A percentile compares a stretch with the other conserved stretches of the same genome.
These are phyloP conservation scores for Paramecium sonneborni DNA, from an alignment of 73 alveolate genomes.

Conservation along the genomic window DNA sequence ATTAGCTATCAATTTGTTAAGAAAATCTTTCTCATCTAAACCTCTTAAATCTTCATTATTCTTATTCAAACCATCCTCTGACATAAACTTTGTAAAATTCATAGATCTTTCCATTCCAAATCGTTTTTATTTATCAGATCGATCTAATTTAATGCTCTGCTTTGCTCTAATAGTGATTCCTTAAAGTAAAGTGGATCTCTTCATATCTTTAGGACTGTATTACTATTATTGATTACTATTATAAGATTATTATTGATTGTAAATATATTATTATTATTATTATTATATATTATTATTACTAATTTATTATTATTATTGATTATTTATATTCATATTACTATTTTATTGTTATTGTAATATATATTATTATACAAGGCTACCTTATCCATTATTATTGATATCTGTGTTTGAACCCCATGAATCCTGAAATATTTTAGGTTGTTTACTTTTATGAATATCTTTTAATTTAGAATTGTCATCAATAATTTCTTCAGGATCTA, in stretches of 20 bases:
- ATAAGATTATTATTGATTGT: neutral
- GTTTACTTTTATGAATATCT: conserved; percentile 23
- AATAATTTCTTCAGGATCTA: conserved; percentile 31
- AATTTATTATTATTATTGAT: too few relatives aligned
- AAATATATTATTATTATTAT: too few relatives aligned
- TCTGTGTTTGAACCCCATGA: conserved; percentile 30
- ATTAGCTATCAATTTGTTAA: neutral
- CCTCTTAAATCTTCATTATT: neutral
- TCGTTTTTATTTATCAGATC: neutral
- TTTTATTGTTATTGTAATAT: too few relatives aligned
- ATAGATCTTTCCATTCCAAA: neutral
- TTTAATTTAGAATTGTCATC: conserved; percentile 20
- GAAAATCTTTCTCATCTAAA: neutral
- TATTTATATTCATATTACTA: too few relatives aligned
- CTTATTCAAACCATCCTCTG: neutral
- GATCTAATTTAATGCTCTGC: neutral
- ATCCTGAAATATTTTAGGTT: neutral
- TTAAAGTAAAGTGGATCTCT: neutral
- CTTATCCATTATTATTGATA: too few relatives aligned
- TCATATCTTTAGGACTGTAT: neutral
- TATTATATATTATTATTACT: too few relatives aligned
- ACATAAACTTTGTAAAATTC: neutral
- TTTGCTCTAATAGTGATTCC: neutral
- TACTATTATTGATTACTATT: neutral
- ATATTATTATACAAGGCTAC: too few relatives aligned